phyloP scores from a whole-genome alignment of 768 basidiomycete species.

The Agaricus blazei region DNA sequence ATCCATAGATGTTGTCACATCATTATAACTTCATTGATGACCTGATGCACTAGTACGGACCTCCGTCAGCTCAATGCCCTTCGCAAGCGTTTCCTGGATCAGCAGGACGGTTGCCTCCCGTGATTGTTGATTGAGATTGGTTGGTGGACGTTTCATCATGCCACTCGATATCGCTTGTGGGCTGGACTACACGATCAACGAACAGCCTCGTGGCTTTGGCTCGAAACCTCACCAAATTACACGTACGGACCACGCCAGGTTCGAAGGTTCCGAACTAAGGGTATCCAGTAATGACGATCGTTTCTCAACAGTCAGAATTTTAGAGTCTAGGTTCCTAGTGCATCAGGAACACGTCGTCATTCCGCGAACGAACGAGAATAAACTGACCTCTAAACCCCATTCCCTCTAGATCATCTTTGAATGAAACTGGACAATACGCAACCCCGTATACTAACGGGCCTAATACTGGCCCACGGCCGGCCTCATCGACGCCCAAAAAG shows the following conservation, averaged over 20 bases:
- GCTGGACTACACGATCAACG: constrained; percentile 30
- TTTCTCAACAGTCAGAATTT: constrained; percentile 72
- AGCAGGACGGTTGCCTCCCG: constrained; percentile 87
- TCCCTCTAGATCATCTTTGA: constrained; percentile 63
- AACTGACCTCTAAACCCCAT: constrained; percentile 87
- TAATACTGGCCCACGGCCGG: constrained; percentile 91
- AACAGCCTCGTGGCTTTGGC: neutral
- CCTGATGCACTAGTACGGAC: constrained; percentile 28
- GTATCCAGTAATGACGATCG: constrained; percentile 61
- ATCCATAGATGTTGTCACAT: neutral
- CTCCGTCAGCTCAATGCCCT: constrained; percentile 76
- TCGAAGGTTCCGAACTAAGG: constrained; percentile 62
- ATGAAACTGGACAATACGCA: constrained; percentile 85
- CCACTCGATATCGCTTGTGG: constrained; percentile 88
- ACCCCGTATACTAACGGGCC: constrained; percentile 96
- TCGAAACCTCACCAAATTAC: constrained; percentile 51
- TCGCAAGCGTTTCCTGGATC: constrained; percentile 79
- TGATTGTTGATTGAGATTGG: constrained; percentile 84
- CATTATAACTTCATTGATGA: neutral
- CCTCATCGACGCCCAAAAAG: constrained; percentile 98
- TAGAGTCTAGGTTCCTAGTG: constrained; percentile 66
- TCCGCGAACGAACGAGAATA: neutral
- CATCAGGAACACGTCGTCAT: neutral
- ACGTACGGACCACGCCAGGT: constrained; percentile 79
- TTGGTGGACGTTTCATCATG: constrained; percentile 82